Evolutionary conservation across 148 eudicot genomes (phyloP).

Genomic region (Rhododendron williamsianum): DNA sequence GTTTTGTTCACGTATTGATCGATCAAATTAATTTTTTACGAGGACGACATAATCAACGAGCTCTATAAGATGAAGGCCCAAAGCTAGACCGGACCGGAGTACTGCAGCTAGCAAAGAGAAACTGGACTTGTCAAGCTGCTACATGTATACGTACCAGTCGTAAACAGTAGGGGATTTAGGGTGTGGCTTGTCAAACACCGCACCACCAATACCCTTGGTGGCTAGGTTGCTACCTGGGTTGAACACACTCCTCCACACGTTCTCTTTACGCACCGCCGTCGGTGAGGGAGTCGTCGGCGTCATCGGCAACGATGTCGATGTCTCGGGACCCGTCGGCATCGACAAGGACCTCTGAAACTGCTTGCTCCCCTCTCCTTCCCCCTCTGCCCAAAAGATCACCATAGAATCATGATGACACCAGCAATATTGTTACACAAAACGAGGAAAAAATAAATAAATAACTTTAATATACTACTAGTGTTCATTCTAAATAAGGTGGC

Average conservation of each 20-base stretch:
- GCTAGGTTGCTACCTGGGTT: slow-evolving; percentile 80
- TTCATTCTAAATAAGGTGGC: background rate
- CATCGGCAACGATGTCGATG: slow-evolving; percentile 45
- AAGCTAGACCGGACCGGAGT: too few relatives aligned
- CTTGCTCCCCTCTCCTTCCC: slow-evolving; percentile 27
- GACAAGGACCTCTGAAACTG: slow-evolving; percentile 45
- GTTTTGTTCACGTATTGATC: too few relatives aligned
- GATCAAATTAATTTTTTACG: too few relatives aligned
- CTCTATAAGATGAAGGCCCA: too few relatives aligned
- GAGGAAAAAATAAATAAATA: too few relatives aligned
- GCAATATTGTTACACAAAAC: background rate
- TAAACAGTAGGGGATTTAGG: slow-evolving; percentile 78
- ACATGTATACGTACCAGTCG: slow-evolving; percentile 58
- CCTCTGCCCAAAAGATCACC: slow-evolving; percentile 7
- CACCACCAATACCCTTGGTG: slow-evolving; percentile 51
- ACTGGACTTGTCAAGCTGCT: too few relatives aligned
- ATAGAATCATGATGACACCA: background rate
- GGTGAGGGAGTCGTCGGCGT: slow-evolving; percentile 52
- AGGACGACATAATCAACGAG: too few relatives aligned
- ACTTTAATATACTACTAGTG: background rate
- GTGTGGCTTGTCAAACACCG: slow-evolving; percentile 57
- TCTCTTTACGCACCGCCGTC: slow-evolving; percentile 39
- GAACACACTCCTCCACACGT: slow-evolving; percentile 96
- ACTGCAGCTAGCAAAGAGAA: too few relatives aligned
- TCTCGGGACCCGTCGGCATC: slow-evolving; percentile 33